These are phyloP conservation scores for Lachnellula cervina DNA, from an alignment of 2,329 filamentous ascomycete species.

Conservation along the genomic window DNA sequence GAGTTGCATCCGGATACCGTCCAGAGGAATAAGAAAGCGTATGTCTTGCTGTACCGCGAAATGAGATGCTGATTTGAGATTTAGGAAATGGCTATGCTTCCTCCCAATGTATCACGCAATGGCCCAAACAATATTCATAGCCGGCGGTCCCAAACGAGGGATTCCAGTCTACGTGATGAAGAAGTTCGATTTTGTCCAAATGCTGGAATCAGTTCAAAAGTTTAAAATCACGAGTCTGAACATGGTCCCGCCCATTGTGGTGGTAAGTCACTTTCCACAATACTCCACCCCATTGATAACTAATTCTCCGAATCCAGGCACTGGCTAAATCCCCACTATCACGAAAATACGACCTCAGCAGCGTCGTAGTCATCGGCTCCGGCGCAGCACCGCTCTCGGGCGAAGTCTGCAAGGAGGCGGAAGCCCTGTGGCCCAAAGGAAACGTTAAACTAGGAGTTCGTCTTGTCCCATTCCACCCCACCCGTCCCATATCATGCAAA, in stretches of 20 bases:
- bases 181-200: constrained; percentile 68
- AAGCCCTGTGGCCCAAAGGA: constrained; percentile 64
- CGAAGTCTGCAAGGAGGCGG: constrained; percentile 70
- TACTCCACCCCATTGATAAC: constrained; percentile 48
- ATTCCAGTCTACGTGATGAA: constrained; percentile 73
- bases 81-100: constrained; percentile 24
- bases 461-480: too few relatives aligned
- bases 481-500: neutral
- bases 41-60: constrained; percentile 65
- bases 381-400: constrained; percentile 78
- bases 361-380: constrained; percentile 73
- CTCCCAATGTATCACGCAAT: constrained; percentile 63
- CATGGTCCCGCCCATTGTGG: constrained; percentile 70
- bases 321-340: constrained; percentile 75
- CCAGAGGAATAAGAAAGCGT: constrained; percentile 67
- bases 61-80: neutral
- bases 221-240: constrained; percentile 63
- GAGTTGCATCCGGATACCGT: constrained; percentile 48
- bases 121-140: constrained; percentile 66
- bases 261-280: constrained; percentile 34
- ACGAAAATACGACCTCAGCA: constrained; percentile 72
- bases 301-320: constrained; percentile 59
- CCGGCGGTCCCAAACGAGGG: constrained; percentile 50
- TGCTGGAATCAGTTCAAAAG: constrained; percentile 63
- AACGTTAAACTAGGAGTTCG: constrained; percentile 55